Evolutionary conservation across 495 filamentous ascomycete species (phyloP).

Genomic region (Geoglossum glabrum): DNA sequence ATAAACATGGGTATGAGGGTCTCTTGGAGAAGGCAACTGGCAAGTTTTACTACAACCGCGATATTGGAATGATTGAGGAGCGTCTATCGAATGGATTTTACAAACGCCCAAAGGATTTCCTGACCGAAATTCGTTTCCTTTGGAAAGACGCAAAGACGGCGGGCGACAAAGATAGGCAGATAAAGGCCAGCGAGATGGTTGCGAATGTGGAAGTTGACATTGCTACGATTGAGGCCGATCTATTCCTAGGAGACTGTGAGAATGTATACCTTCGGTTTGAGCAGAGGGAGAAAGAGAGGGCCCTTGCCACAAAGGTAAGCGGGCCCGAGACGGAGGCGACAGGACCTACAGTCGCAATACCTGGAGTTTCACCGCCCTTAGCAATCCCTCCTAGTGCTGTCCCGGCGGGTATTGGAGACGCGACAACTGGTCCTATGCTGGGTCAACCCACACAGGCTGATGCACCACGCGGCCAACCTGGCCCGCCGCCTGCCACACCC

Average conservation of each 20-base stretch:
- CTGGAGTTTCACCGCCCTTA: slow-evolving; percentile 18
- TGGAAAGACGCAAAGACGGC: slow-evolving; percentile 61
- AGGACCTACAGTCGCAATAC: not conserved
- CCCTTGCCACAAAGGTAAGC: slow-evolving; percentile 17
- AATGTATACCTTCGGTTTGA: slow-evolving; percentile 55
- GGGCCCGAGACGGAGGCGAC: slow-evolving; percentile 37
- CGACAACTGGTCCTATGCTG: slow-evolving; percentile 18
- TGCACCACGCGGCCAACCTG: not conserved
- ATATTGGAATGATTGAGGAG: slow-evolving; percentile 84
- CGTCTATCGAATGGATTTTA: slow-evolving; percentile 90
- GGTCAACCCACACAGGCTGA: slow-evolving; percentile 44
- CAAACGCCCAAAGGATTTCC: slow-evolving; percentile 67
- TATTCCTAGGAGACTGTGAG: slow-evolving; percentile 50
- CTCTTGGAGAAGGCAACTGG: slow-evolving; percentile 46
- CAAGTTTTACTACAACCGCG: slow-evolving; percentile 86
- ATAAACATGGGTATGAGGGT: slow-evolving; percentile 53
- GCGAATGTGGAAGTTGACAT: slow-evolving; percentile 89
- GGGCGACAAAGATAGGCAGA: slow-evolving; percentile 49
- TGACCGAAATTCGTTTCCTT: slow-evolving; percentile 63
- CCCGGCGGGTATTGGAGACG: slow-evolving; percentile 29
- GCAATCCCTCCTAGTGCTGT: slow-evolving; percentile 13
- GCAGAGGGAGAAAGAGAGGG: slow-evolving; percentile 38
- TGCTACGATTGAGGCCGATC: slow-evolving; percentile 41
- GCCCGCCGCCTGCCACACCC: slow-evolving; percentile 30
- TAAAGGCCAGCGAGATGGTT: slow-evolving; percentile 76